These are phyloP conservation scores for Lactarius sanguifluus DNA, from an alignment of 768 basidiomycete genomes.

Conservation along the genomic window DNA sequence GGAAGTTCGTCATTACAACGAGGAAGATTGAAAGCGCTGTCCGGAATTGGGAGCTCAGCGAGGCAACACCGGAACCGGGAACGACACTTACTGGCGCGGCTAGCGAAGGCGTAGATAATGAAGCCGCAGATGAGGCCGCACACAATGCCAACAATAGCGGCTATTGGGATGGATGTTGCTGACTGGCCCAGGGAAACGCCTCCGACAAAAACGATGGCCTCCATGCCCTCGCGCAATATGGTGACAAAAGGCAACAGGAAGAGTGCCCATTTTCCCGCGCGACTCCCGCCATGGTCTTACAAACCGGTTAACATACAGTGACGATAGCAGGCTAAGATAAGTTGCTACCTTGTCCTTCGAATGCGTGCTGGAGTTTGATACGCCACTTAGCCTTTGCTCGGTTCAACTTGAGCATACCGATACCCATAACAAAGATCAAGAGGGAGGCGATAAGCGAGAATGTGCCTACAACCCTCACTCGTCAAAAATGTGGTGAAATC, in stretches of 20 bases:
- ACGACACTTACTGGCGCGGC: constrained; percentile 57
- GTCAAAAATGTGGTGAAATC: neutral
- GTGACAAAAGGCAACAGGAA: constrained; percentile 90
- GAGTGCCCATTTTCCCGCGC: constrained; percentile 77
- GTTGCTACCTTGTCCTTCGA: constrained; percentile 55
- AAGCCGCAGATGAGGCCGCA: constrained; percentile 73
- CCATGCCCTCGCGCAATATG: constrained; percentile 91
- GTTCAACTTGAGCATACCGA: constrained; percentile 96
- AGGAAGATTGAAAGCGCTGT: constrained; percentile 83
- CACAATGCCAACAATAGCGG: constrained; percentile 82
- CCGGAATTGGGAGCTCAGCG: constrained; percentile 5
- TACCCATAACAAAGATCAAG: constrained; percentile 91
- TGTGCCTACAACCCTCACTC: constrained; percentile 46
- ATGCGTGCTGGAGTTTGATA: constrained; percentile 79
- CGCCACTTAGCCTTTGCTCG: constrained; percentile 93
- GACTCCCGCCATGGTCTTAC: constrained; percentile 48
- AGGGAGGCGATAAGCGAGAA: constrained; percentile 69
- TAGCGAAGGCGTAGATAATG: constrained; percentile 78
- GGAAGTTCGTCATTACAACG: constrained; percentile 85
- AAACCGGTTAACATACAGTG: neutral
- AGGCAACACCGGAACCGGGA: neutral
- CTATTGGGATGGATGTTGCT: constrained; percentile 85
- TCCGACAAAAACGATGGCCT: constrained; percentile 91
- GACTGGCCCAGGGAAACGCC: constrained; percentile 85
- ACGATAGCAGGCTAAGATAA: neutral